These are phyloP conservation scores for Melanopsichium pennsylvanicum DNA, from an alignment of 1,284 basidiomycete species.

Conservation along the genomic window DNA sequence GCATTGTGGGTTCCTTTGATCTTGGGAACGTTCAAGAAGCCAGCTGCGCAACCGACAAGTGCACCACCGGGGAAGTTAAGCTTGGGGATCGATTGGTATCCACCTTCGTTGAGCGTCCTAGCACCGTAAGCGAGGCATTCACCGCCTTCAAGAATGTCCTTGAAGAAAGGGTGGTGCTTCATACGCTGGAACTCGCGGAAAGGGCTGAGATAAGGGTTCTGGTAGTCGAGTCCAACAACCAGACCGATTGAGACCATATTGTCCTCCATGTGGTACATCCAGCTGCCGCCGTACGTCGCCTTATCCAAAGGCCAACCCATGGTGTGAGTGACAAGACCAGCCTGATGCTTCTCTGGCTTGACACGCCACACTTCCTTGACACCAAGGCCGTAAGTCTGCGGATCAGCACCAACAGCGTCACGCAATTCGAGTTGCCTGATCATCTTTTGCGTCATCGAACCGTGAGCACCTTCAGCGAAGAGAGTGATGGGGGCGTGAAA, in stretches of 20 bases:
- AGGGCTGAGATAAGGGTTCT: slow-evolving; percentile 91
- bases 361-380: slow-evolving; percentile 98
- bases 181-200: slow-evolving; percentile 94
- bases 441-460: slow-evolving; percentile 84
- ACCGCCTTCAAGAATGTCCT: slow-evolving; percentile 78
- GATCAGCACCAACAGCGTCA: slow-evolving; percentile 74
- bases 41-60: slow-evolving; percentile 92
- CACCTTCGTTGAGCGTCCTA: slow-evolving; percentile 90
- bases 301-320: slow-evolving; percentile 90
- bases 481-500: slow-evolving; percentile 92
- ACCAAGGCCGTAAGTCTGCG: slow-evolving; percentile 95
- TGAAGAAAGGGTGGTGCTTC: slow-evolving; percentile 96
- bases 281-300: slow-evolving; percentile 90
- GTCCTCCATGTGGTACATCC: slow-evolving; percentile 94
- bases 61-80: slow-evolving; percentile 95
- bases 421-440: slow-evolving; percentile 82
- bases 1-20: slow-evolving; percentile 99
- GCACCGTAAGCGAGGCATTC: slow-evolving; percentile 89
- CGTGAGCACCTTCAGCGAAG: slow-evolving; percentile 96
- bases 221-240: slow-evolving; percentile 92
- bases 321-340: slow-evolving; percentile 89
- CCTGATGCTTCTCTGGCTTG: slow-evolving; percentile 76
- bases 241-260: slow-evolving; percentile 89
- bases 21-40: slow-evolving; percentile 93
- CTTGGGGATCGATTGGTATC: slow-evolving; percentile 89